These are phyloP conservation scores for Liriodendron chinense DNA, from an alignment of 164 flowering plant species.

Conservation along the genomic window DNA sequence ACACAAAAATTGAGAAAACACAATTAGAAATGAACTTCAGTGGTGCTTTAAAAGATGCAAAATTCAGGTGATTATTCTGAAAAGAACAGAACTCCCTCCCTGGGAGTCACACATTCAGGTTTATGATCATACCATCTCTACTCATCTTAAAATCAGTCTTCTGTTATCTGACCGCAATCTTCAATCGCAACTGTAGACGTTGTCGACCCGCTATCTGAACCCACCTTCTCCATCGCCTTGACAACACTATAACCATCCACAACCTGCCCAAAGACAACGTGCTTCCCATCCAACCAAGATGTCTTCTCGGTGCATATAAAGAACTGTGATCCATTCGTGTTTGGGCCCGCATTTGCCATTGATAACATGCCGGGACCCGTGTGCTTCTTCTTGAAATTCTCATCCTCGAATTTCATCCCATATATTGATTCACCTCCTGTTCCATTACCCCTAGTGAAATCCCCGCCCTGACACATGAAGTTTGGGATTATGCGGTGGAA, in stretches of 20 bases:
- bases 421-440: conserved; percentile 83
- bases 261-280: conserved; percentile 77
- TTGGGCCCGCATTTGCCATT: conserved; percentile 79
- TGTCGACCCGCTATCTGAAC: conserved; percentile 39
- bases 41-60: no score
- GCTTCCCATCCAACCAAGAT: conserved; percentile 79
- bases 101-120: neutral
- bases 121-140: neutral
- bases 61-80: no score
- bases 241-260: conserved; percentile 62
- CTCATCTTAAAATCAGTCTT: conserved; percentile 19
- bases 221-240: conserved; percentile 59
- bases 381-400: conserved; percentile 70
- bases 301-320: conserved; percentile 69
- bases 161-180: conserved; percentile 59
- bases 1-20: no score
- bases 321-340: conserved; percentile 84
- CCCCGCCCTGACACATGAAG: conserved; percentile 91
- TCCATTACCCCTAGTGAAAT: conserved; percentile 77
- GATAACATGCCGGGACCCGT: conserved; percentile 63
- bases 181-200: conserved; percentile 44
- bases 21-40: no score
- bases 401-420: conserved; percentile 63
- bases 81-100: no score
- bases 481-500: conserved; percentile 77